These are phyloP conservation scores for Neofusicoccum cordaticola DNA, from an alignment of 2,329 filamentous ascomycete genomes.

Conservation along the genomic window DNA sequence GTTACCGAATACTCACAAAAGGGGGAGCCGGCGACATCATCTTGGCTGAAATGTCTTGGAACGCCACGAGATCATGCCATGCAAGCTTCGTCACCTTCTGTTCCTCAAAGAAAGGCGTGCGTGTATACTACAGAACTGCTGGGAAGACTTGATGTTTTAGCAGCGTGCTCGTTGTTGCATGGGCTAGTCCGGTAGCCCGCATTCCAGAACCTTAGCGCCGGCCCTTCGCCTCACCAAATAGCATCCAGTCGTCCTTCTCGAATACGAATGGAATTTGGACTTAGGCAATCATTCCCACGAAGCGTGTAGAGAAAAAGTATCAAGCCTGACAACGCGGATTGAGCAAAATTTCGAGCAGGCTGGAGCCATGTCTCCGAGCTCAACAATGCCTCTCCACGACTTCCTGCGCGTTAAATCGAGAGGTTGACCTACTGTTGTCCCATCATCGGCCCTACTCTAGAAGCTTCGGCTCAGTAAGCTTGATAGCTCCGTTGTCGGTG, in stretches of 20 bases:
- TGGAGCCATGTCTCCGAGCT: too few species aligned
- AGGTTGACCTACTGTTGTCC: too few species aligned
- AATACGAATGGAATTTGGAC: background rate
- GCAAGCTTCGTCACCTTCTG: too few species aligned
- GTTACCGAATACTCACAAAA: background rate
- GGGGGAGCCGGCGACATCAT: background rate
- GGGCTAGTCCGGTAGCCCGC: background rate
- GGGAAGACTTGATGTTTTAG: too few species aligned
- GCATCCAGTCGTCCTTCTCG: background rate
- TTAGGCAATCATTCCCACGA: background rate
- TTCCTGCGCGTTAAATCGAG: too few species aligned
- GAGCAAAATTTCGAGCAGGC: too few species aligned
- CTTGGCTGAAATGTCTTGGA: background rate
- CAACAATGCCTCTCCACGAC: too few species aligned
- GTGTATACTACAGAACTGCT: too few species aligned
- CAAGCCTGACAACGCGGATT: too few species aligned
- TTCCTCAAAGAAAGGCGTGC: too few species aligned
- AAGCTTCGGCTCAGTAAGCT: background rate
- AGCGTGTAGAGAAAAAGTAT: background rate
- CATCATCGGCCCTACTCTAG: conserved; percentile 6
- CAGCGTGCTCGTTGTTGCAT: too few species aligned
- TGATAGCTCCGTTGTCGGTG: background rate
- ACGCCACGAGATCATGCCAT: background rate
- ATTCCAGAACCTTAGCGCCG: background rate
- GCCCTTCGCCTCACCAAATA: background rate